phyloP scores from a whole-genome alignment of 139 green algal species.

The Tetraselmis chui region DNA sequence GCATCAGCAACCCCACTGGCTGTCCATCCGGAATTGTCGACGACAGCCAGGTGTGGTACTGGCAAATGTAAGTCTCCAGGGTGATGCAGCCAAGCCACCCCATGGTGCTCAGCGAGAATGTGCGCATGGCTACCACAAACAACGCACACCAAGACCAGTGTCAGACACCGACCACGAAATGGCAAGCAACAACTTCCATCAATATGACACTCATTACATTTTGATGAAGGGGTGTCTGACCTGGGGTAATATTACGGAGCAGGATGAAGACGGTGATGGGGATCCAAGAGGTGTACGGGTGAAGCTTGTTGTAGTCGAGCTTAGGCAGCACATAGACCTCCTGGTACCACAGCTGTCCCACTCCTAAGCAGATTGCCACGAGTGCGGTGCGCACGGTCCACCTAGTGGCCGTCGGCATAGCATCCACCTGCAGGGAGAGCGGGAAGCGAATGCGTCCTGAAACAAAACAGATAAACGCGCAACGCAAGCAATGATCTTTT shows the following conservation, averaged over 20 bases:
- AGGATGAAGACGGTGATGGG: conserved; percentile 83
- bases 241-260: conserved; percentile 75
- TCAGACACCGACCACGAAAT: no score
- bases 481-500: no score
- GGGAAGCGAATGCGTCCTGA: no score
- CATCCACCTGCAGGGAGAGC: background rate
- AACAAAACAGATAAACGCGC: no score
- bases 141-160: background rate
- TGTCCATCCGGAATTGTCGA: conserved; percentile 72
- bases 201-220: no score
- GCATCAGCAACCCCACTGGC: conserved; percentile 65
- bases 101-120: conserved; percentile 60
- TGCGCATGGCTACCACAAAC: conserved; percentile 49
- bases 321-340: conserved; percentile 73
- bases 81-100: conserved; percentile 95
- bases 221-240: background rate
- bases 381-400: conserved; percentile 9
- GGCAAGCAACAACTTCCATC: no score
- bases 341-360: conserved; percentile 40
- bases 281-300: conserved; percentile 95
- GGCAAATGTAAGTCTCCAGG: conserved; percentile 85
- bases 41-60: conserved; percentile 95
- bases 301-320: conserved; percentile 81
- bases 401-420: background rate
- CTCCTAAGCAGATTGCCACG: conserved; percentile 3